phyloP scores from a whole-genome alignment of 2,329 filamentous ascomycete species.

The Dendrostoma leiphaemia region DNA sequence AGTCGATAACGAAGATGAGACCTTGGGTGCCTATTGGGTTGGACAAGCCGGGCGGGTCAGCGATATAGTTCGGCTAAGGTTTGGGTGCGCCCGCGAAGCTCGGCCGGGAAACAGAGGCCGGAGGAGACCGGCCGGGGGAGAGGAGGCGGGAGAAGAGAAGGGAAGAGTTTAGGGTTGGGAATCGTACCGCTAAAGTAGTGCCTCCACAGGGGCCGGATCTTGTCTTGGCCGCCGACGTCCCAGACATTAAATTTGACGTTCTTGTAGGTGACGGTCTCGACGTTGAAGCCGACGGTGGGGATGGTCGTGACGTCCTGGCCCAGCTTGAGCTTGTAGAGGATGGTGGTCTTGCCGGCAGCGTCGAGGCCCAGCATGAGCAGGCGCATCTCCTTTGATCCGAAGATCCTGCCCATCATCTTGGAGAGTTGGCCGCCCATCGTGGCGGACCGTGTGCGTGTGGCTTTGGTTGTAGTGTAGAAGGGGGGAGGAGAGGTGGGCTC shows the following conservation, averaged over 20 bases:
- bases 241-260: slow-evolving; percentile 99
- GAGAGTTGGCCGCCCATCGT: slow-evolving; percentile 91
- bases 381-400: slow-evolving; percentile 98
- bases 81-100: too few species aligned
- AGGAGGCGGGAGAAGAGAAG: too few species aligned
- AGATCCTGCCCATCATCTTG: slow-evolving; percentile 98
- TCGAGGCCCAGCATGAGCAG: slow-evolving; percentile 97
- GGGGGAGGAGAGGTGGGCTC: background rate
- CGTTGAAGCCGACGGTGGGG: slow-evolving; percentile 98
- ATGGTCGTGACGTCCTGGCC: slow-evolving; percentile 98
- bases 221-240: slow-evolving; percentile 98
- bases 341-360: slow-evolving; percentile 97
- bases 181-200: slow-evolving; percentile 85
- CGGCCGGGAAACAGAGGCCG: too few species aligned
- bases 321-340: slow-evolving; percentile 98
- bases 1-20: slow-evolving; percentile 98
- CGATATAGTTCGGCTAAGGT: too few species aligned
- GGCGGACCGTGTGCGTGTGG: slow-evolving; percentile 22
- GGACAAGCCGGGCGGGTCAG: too few species aligned
- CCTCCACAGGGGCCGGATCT: slow-evolving; percentile 95
- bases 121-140: too few species aligned
- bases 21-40: slow-evolving; percentile 82
- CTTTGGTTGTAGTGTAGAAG: slow-evolving; percentile 1
- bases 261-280: slow-evolving; percentile 98
- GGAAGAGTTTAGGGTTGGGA: too few species aligned